A percentile compares a stretch with the other conserved stretches of the same genome.
Conservation (phyloP, 345 rosid species). For the Psidium guajava region DNA sequence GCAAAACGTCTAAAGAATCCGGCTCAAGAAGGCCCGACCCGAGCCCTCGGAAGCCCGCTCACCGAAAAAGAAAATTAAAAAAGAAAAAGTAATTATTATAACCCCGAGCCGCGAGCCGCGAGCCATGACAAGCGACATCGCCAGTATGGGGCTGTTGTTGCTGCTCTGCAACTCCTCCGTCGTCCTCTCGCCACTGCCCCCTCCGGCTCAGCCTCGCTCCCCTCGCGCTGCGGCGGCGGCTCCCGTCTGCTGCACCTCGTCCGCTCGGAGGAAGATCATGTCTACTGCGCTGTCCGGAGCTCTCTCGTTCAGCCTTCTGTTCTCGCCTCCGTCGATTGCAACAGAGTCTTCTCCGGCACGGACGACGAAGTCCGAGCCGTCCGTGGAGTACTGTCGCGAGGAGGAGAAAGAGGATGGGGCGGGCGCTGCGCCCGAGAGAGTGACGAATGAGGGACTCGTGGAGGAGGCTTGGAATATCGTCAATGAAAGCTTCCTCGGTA, state of each 20-base stretch:
- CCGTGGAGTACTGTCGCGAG: slow-evolving; percentile 34
- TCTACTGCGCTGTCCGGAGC: background rate
- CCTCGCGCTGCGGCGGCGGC: slow-evolving; percentile 5
- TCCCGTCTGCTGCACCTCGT: background rate
- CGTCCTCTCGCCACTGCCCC: background rate
- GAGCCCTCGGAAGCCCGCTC: background rate
- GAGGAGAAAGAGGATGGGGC: slow-evolving; percentile 19
- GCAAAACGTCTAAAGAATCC: background rate
- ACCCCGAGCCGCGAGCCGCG: background rate
- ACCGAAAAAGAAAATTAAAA: background rate
- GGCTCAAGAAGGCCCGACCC: background rate
- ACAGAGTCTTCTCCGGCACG: background rate
- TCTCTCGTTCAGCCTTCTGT: slow-evolving; percentile 34
- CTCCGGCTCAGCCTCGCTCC: slow-evolving; percentile 9
- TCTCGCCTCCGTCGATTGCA: slow-evolving; percentile 35
- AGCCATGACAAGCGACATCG: background rate
- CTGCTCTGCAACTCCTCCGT: slow-evolving; percentile 22
- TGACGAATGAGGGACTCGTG: slow-evolving; percentile 54
- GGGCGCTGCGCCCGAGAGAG: slow-evolving; percentile 21
- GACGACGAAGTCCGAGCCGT: background rate
- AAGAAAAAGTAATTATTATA: background rate
- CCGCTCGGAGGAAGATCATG: background rate
- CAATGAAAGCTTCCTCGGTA: slow-evolving; percentile 53
- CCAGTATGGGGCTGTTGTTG: slow-evolving; percentile 28
- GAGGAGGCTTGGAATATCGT: slow-evolving; percentile 96